Conservation (phyloP, 495 filamentous ascomycete genomes). For the Penicillium crystallinum region DNA sequence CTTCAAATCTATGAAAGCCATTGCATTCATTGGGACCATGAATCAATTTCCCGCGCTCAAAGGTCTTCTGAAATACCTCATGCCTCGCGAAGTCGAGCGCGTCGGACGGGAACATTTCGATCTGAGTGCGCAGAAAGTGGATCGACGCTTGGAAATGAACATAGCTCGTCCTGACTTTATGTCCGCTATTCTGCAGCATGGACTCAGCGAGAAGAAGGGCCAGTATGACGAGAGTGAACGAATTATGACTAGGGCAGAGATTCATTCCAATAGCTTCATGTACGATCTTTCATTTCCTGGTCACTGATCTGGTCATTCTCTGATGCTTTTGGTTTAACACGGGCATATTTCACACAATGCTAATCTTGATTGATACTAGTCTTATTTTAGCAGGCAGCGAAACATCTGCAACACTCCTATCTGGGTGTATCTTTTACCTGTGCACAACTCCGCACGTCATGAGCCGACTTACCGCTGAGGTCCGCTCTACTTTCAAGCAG, state of each 20-base stretch:
- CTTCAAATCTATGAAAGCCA: slow-evolving; percentile 29
- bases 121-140: slow-evolving; percentile 19
- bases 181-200: slow-evolving; percentile 25
- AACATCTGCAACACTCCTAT: slow-evolving; percentile 50
- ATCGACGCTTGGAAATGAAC: slow-evolving; percentile 15
- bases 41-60: slow-evolving; percentile 28
- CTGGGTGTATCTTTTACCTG: slow-evolving; percentile 47
- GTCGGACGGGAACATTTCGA: slow-evolving; percentile 20
- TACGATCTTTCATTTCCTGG: neutral
- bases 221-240: slow-evolving; percentile 8
- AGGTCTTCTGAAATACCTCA: slow-evolving; percentile 4
- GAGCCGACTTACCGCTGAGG: slow-evolving; percentile 32
- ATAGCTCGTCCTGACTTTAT: slow-evolving; percentile 22
- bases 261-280: slow-evolving; percentile 29
- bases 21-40: slow-evolving; percentile 17
- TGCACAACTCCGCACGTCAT: slow-evolving; percentile 37
- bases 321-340: too few species aligned
- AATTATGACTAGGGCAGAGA: slow-evolving; percentile 24
- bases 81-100: slow-evolving; percentile 9
- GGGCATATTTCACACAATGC: neutral
- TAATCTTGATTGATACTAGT: slow-evolving; percentile 3
- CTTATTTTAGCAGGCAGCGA: slow-evolving; percentile 48
- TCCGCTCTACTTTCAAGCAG: slow-evolving; percentile 38
- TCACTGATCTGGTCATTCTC: neutral
- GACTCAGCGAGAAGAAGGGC: slow-evolving; percentile 18